These are phyloP conservation scores for Geotrichum siamense DNA, from an alignment of 1,139 yeast genomes.

Conservation along the genomic window DNA sequence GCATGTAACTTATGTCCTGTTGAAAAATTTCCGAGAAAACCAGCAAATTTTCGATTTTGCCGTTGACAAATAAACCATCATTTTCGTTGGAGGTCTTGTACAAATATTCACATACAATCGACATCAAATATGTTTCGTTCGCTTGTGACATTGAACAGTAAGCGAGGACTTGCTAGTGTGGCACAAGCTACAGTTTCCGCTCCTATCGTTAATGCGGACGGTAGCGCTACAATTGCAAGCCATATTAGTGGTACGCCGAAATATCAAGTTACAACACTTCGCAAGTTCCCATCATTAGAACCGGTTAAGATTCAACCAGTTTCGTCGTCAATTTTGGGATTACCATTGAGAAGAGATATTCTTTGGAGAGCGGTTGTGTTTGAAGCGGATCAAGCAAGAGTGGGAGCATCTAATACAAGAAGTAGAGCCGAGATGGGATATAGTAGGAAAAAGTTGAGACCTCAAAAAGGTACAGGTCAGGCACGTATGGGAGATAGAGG, in stretches of 20 bases:
- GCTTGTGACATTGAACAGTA: too few species aligned
- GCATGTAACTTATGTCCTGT: too few species aligned
- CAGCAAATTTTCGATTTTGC: too few species aligned
- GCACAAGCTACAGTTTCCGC: conserved; percentile 8
- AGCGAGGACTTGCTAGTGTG: conserved; percentile 7
- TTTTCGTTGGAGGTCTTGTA: too few species aligned
- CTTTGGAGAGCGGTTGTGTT: conserved; percentile 91
- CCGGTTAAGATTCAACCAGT: conserved; percentile 74
- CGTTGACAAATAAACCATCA: too few species aligned
- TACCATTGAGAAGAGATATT: conserved; percentile 80
- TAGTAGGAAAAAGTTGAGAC: conserved; percentile 72
- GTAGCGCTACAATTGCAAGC: conserved; percentile 8
- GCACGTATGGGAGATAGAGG: conserved; percentile 97
- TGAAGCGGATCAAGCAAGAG: conserved; percentile 86
- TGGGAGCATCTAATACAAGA: conserved; percentile 79
- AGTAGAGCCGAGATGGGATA: conserved; percentile 83
- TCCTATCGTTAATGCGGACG: conserved; percentile 13
- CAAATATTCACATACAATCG: too few species aligned
- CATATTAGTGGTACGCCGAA: conserved; percentile 49
- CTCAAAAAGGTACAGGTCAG: conserved; percentile 90
- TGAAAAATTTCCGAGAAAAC: too few species aligned
- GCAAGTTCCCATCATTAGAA: conserved; percentile 83
- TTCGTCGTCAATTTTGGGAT: conserved; percentile 57
- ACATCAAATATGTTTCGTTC: too few species aligned
- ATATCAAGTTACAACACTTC: conserved; percentile 71